Evolutionary conservation across 1,284 basidiomycete species (phyloP).

Genomic region (Boletellus deceptivus): DNA sequence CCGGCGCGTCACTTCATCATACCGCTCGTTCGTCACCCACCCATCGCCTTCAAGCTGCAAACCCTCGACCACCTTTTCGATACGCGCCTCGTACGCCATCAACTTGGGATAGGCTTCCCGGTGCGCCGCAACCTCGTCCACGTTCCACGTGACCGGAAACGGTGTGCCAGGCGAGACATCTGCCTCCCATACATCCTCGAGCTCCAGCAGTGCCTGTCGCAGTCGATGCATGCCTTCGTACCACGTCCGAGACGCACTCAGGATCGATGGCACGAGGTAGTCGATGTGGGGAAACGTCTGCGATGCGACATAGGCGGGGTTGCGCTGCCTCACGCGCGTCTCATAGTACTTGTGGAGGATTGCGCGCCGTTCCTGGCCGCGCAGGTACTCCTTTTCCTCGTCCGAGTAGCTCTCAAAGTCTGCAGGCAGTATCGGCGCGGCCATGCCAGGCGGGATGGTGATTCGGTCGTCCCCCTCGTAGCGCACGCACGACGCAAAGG

Average conservation of each 20-base stretch:
- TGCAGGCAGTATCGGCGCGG: neutral
- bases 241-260: conserved; percentile 1
- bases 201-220: neutral
- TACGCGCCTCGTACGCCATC: neutral
- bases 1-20: neutral
- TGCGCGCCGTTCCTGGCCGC: neutral
- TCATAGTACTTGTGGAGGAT: neutral
- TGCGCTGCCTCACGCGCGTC: neutral
- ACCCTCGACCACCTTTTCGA: neutral
- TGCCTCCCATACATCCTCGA: neutral
- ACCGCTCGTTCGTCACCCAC: conserved; percentile 5
- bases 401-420: neutral
- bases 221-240: conserved; percentile 1
- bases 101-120: neutral
- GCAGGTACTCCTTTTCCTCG: neutral
- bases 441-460: neutral
- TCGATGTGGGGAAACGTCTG: neutral
- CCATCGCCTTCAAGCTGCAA: conserved; percentile 2
- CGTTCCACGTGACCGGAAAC: neutral
- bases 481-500: neutral
- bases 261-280: neutral
- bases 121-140: neutral
- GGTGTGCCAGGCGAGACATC: neutral
- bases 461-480: conserved; percentile 3
- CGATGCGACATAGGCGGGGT: neutral